Evolutionary conservation across 306 rosid genomes (phyloP), one percentile per base, ranked within the genome.

Genomic region (Cicer arietinum): DNA sequence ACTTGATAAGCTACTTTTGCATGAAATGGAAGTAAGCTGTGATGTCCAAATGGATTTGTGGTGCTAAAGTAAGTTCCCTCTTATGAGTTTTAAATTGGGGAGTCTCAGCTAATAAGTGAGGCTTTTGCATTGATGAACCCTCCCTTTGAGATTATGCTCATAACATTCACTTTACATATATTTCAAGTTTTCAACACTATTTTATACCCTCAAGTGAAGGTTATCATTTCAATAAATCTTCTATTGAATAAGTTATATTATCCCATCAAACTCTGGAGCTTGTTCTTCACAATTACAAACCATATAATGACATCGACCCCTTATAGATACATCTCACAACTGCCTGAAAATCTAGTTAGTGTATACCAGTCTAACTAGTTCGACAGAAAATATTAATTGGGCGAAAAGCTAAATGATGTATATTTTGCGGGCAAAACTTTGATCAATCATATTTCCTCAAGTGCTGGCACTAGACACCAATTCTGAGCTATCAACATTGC

Each of bases 391-490:
- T 17, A 39, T 45, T 22, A 46, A 75, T 44, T 14, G 16, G 7
- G 41, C 56, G 16, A 47, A 68, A 74, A 52, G 47, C 47, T 12
- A 52, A 50, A 67, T 59, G 63, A 73, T 14, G 44, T 50, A 62
- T 40, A 68, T 74, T 67, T 83, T 70, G 30, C 41, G 14, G 81
- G 53, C 72, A 56, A 83, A 79, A 75, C 3, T 74, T 66, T 74
- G 48, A 46, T 35, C 73, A 41, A 81, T 10, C 42, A 48, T 45
- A 39, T 53, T 50, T 64, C 48, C 70, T 91, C 89, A 92, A 57
- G 77, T 47, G 60, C 87, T 80, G 68, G 79, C n/a, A 69, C 93
- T 86, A 6, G 97, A 86, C 74, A 87, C 67, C 87, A 92, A 62
- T 73, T 89, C 92, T 5, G 81, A 75, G 74, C 77, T 79, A 61